Evolutionary conservation across 177 flowering plant species (phyloP).

Genomic region (Tripterygium wilfordii): DNA sequence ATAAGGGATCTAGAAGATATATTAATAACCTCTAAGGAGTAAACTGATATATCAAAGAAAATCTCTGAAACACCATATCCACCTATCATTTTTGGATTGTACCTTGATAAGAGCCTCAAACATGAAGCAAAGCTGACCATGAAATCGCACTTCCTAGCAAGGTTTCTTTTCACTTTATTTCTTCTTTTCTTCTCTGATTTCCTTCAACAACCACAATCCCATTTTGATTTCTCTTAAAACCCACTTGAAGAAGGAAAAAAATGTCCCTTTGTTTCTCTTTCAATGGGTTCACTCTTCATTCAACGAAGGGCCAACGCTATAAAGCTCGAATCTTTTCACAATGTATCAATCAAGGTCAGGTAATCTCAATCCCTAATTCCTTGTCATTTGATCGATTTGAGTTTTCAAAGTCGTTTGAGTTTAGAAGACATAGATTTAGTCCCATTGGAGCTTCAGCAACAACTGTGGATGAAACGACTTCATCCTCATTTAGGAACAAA

Average conservation of each 20-base stretch:
- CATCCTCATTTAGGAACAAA: slow-evolving; percentile 53
- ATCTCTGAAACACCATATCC: slow-evolving; percentile 2
- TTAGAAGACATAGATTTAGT: slow-evolving; percentile 19
- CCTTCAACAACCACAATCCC: not conserved
- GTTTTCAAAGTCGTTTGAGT: slow-evolving; percentile 18
- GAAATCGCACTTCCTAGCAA: not conserved
- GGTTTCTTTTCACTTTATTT: not conserved
- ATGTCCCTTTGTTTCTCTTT: slow-evolving; percentile 40
- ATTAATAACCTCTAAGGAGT: too few species aligned
- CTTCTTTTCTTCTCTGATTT: not conserved
- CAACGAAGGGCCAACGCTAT: slow-evolving; percentile 23
- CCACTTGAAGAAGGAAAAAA: too few species aligned
- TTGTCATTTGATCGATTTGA: slow-evolving; percentile 13
- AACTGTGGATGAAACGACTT: slow-evolving; percentile 20
- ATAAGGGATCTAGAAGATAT: too few species aligned
- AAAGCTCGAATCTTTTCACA: slow-evolving; percentile 22
- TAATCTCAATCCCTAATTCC: slow-evolving; percentile 20
- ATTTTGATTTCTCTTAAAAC: not conserved
- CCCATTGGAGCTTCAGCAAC: slow-evolving; percentile 26
- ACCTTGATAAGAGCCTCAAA: slow-evolving; percentile 4
- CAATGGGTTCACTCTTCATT: slow-evolving; percentile 26
- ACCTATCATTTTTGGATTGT: slow-evolving; percentile 31
- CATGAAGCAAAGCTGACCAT: slow-evolving; percentile 3
- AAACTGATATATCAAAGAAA: not conserved
- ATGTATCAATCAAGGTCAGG: slow-evolving; percentile 30